Evolutionary conservation across 108 stramenopile genomes (phyloP).

Genomic region (Discostella stelligeroides): DNA sequence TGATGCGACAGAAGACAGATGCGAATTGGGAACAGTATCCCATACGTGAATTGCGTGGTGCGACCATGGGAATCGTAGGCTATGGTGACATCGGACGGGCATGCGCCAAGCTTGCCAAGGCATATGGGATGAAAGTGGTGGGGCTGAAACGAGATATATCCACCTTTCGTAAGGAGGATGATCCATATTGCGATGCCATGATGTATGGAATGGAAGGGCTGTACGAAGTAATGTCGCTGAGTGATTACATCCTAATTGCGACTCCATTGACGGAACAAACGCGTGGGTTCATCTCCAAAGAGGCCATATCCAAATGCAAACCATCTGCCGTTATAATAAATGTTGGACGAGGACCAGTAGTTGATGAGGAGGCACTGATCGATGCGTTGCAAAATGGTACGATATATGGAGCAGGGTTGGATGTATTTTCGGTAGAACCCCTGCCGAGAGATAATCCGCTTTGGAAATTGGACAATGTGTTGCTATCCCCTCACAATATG

Average conservation of each 20-base stretch:
- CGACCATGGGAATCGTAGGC: constrained; percentile 86
- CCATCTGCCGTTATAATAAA: constrained; percentile 83
- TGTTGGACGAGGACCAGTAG: constrained; percentile 86
- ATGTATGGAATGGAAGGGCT: constrained; percentile 61
- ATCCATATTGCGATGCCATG: constrained; percentile 66
- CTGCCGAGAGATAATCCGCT: constrained; percentile 70
- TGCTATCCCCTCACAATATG: constrained; percentile 87
- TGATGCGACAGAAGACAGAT: constrained; percentile 70
- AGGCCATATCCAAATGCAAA: constrained; percentile 69
- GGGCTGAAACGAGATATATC: constrained; percentile 68
- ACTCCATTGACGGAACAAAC: constrained; percentile 83
- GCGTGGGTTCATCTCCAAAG: constrained; percentile 57
- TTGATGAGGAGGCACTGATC: constrained; percentile 85
- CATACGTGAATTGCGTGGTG: constrained; percentile 71
- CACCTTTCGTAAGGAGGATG: constrained; percentile 20
- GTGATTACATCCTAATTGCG: constrained; percentile 83
- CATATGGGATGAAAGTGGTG: constrained; percentile 84
- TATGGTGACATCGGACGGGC: constrained; percentile 93
- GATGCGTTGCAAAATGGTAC: constrained; percentile 62
- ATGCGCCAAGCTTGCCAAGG: constrained; percentile 73
- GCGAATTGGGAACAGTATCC: constrained; percentile 75
- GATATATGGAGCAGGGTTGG: constrained; percentile 85
- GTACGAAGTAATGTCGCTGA: constrained; percentile 54
- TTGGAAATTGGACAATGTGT: constrained; percentile 85
- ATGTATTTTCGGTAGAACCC: constrained; percentile 87